phyloP scores from a whole-genome alignment of 179 eudicot species.

The Sideroxylon spinosum region DNA sequence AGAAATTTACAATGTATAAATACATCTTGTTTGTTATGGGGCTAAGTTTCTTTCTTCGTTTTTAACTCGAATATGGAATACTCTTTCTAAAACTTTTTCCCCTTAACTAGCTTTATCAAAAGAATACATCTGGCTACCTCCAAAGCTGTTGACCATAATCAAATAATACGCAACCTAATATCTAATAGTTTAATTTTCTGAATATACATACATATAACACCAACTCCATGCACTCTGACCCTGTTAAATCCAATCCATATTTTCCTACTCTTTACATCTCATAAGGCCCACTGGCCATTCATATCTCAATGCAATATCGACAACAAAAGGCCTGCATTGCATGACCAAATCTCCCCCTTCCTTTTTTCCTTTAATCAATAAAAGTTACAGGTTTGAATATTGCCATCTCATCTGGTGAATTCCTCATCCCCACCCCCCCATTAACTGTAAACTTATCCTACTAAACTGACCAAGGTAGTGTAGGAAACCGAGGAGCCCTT shows the following conservation, averaged over 20 bases:
- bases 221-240: not conserved
- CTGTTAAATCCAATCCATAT: not conserved
- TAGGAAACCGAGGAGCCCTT: not conserved
- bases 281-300: not conserved
- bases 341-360: too few species aligned
- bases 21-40: not conserved
- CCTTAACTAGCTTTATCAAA: not conserved
- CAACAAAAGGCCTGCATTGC: not conserved
- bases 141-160: not conserved
- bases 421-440: not conserved
- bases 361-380: not conserved
- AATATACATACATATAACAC: not conserved
- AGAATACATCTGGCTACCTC: constrained; percentile 4
- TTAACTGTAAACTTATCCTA: not conserved
- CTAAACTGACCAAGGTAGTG: not conserved
- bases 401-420: not conserved
- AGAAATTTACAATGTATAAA: not conserved
- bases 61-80: not conserved
- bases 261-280: not conserved
- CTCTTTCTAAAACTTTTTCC: not conserved
- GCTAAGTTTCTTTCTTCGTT: not conserved
- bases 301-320: not conserved
- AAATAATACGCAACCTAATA: not conserved
- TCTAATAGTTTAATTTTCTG: not conserved
- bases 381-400: not conserved